Percentiles rank a stretch among this genome's conserved stretches.
These are phyloP conservation scores for Globisporangium acanthophoron DNA, from an alignment of 352 stramenopile species.

Conservation along the genomic window DNA sequence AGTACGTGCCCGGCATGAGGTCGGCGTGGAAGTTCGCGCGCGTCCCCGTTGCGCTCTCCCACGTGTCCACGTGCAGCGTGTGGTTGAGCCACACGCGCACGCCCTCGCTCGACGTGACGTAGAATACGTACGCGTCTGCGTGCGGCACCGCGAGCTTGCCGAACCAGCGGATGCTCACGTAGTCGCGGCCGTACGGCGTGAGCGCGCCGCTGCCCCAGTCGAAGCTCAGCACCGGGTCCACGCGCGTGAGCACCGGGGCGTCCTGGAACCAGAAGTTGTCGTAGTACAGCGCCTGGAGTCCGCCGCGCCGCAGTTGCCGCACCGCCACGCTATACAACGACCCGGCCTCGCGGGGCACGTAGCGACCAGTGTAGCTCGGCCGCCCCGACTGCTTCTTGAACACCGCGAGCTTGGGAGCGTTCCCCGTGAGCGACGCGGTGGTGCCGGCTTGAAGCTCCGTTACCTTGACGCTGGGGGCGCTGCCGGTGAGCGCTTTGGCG, in stretches of 20 bases:
- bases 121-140: conserved; percentile 91
- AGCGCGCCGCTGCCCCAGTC: conserved; percentile 89
- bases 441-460: conserved; percentile 64
- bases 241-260: conserved; percentile 73
- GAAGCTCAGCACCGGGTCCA: conserved; percentile 86
- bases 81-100: conserved; percentile 93
- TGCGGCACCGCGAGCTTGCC: conserved; percentile 86
- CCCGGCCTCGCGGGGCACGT: conserved; percentile 63
- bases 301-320: conserved; percentile 87
- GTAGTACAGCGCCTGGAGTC: conserved; percentile 90
- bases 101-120: conserved; percentile 89
- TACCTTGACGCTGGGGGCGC: conserved; percentile 39
- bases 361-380: conserved; percentile 90
- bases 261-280: conserved; percentile 96
- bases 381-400: conserved; percentile 91
- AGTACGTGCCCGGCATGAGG: conserved; percentile 70
- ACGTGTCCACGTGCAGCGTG: conserved; percentile 89
- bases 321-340: conserved; percentile 88
- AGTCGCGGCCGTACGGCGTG: conserved; percentile 92
- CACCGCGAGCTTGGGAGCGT: conserved; percentile 52
- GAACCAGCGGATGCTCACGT: conserved; percentile 93
- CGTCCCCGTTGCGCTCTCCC: conserved; percentile 48
- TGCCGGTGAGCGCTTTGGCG: conserved; percentile 49
- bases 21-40: conserved; percentile 61
- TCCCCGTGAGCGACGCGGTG: conserved; percentile 71